These are phyloP conservation scores for Exidia glandulosa DNA, from an alignment of 768 basidiomycete species.

Conservation along the genomic window DNA sequence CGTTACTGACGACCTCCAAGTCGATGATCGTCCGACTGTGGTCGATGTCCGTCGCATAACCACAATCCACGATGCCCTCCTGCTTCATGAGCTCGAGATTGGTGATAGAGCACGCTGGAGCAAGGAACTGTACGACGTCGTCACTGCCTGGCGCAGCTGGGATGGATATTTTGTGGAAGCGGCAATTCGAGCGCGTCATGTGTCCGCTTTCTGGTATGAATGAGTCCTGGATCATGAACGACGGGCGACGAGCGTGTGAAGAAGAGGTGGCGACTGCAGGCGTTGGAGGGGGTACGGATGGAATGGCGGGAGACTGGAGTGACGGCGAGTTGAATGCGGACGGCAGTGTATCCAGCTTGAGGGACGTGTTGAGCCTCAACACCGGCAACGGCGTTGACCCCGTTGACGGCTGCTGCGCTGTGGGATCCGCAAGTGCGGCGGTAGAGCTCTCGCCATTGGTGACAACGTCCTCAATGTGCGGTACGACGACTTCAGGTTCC, in stretches of 20 bases:
- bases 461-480: background rate
- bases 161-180: slow-evolving; percentile 57
- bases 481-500: background rate
- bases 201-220: slow-evolving; percentile 27
- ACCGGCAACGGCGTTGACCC: no score
- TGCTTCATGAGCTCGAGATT: slow-evolving; percentile 42
- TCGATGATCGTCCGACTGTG: slow-evolving; percentile 32
- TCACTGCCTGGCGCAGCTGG: slow-evolving; percentile 40
- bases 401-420: no score
- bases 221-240: background rate
- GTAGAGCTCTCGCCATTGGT: background rate
- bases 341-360: background rate
- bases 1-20: slow-evolving; percentile 40
- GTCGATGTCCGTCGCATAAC: slow-evolving; percentile 43
- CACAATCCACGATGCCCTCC: slow-evolving; percentile 52
- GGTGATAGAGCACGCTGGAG: slow-evolving; percentile 56
- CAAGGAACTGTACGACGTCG: slow-evolving; percentile 45
- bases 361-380: no score
- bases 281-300: background rate
- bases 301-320: background rate
- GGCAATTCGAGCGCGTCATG: slow-evolving; percentile 58
- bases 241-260: background rate
- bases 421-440: no score
- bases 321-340: background rate
- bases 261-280: background rate